Percentiles rank a stretch among this genome's conserved stretches.
phyloP scores from a whole-genome alignment of 2,329 filamentous ascomycete species.

The Westerdykella sp. region DNA sequence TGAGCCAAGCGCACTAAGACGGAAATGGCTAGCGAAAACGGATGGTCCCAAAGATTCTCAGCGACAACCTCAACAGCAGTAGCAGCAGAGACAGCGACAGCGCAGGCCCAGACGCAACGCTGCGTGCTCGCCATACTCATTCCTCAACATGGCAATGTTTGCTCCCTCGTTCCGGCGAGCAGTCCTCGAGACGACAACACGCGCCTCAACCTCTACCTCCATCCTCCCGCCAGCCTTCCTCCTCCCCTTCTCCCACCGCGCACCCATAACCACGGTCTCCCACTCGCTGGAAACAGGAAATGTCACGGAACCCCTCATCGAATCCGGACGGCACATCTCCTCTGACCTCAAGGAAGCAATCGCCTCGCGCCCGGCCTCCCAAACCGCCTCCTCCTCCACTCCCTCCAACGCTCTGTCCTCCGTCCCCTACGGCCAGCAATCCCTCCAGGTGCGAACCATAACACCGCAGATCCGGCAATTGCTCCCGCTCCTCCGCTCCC shows the following conservation, averaged over 20 bases:
- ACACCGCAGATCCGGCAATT: constrained; percentile 54
- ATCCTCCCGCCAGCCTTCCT: constrained; percentile 48
- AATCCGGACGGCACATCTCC: constrained; percentile 40
- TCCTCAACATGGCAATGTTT: constrained; percentile 34
- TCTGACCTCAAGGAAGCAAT: constrained; percentile 19
- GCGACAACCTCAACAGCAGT: constrained; percentile 6
- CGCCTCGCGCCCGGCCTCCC: constrained; percentile 11
- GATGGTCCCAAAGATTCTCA: constrained; percentile 7
- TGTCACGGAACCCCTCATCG: constrained; percentile 41
- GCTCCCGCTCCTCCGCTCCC: constrained; percentile 64
- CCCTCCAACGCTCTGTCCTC: constrained; percentile 13
- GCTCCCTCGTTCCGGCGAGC: constrained; percentile 56
- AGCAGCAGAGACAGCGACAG: constrained; percentile 2
- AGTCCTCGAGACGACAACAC: constrained; percentile 52
- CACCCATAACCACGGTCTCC: constrained; percentile 40
- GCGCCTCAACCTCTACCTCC: constrained; percentile 4
- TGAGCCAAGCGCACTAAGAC: not conserved
- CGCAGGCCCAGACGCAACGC: constrained; percentile 2
- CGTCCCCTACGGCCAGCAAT: constrained; percentile 26
- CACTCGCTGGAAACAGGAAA: constrained; percentile 35
- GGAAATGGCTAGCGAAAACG: too few relatives aligned
- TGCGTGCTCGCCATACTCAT: not conserved
- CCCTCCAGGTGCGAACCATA: constrained; percentile 34
- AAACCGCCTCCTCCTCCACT: constrained; percentile 7
- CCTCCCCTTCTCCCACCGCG: constrained; percentile 42